phyloP scores from a whole-genome alignment of 2,329 filamentous ascomycete genomes.

The Ophiocordyceps polyrhachis-furcata region DNA sequence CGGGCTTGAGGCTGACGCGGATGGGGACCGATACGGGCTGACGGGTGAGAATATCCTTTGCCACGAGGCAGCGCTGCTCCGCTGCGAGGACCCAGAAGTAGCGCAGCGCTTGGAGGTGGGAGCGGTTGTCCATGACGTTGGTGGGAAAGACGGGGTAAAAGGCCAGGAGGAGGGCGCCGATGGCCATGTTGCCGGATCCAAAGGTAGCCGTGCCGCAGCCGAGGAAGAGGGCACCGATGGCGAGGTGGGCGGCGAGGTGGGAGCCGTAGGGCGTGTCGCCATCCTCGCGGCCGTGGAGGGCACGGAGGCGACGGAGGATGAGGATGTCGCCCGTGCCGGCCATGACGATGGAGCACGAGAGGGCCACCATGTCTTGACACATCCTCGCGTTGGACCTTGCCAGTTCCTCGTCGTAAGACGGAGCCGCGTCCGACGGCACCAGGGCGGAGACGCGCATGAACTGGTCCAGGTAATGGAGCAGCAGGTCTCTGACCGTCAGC shows the following conservation, averaged over 20 bases:
- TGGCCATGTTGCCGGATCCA: conserved; percentile 69
- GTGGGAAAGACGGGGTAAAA: conserved; percentile 91
- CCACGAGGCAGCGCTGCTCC: conserved; percentile 73
- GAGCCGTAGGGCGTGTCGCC: conserved; percentile 78
- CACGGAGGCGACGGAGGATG: conserved; percentile 68
- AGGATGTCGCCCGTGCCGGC: conserved; percentile 81
- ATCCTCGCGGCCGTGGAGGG: conserved; percentile 74
- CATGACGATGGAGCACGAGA: conserved; percentile 80
- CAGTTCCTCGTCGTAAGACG: conserved; percentile 65
- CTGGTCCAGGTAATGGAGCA: conserved; percentile 71
- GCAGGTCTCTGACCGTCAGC: conserved; percentile 53
- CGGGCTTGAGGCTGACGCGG: conserved; percentile 36
- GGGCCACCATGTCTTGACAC: conserved; percentile 73
- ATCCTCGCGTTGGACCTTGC: conserved; percentile 69
- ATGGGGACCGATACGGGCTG: conserved; percentile 61
- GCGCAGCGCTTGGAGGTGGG: conserved; percentile 86
- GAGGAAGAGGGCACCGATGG: conserved; percentile 77
- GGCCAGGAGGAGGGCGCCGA: conserved; percentile 69
- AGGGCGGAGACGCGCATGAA: conserved; percentile 62
- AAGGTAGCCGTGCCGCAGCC: conserved; percentile 88
- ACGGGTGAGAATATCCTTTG: conserved; percentile 70
- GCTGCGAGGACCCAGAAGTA: conserved; percentile 94
- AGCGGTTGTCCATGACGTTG: conserved; percentile 80
- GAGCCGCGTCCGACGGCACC: conserved; percentile 14
- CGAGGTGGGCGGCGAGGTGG: conserved; percentile 81